Evolutionary conservation across 140 eudicot genomes (phyloP).

Genomic region (Ambrosia hybrid): DNA sequence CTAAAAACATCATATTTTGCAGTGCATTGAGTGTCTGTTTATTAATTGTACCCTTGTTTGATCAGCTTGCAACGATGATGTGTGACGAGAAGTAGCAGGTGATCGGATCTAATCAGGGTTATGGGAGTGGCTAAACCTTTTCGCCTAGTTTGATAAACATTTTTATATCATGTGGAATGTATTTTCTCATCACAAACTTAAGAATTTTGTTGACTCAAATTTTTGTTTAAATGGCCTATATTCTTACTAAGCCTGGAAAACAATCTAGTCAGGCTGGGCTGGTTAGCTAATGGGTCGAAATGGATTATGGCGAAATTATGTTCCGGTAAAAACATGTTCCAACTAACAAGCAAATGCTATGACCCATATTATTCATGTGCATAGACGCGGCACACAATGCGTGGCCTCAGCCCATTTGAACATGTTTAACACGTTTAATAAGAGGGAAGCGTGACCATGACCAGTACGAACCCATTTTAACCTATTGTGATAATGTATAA

Average conservation of each 20-base stretch:
- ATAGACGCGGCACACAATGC: too few species aligned
- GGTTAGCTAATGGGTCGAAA: too few species aligned
- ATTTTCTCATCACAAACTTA: background rate
- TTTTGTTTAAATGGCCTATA: background rate
- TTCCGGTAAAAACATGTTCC: too few species aligned
- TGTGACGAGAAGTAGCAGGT: conserved; percentile 46
- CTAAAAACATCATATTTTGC: background rate
- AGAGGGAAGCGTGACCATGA: too few species aligned
- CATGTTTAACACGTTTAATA: too few species aligned
- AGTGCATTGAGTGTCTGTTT: conserved; percentile 15
- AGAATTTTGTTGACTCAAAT: background rate
- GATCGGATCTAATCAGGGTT: background rate
- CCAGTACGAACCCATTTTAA: too few species aligned
- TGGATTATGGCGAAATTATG: too few species aligned
- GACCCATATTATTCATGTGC: too few species aligned
- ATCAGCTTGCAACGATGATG: conserved; percentile 84
- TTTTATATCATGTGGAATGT: background rate
- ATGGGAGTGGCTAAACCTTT: background rate
- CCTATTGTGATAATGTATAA: too few species aligned
- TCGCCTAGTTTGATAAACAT: background rate
- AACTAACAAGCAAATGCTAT: too few species aligned
- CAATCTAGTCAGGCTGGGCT: too few species aligned
- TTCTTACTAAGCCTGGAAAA: background rate
- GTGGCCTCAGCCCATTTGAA: too few species aligned
- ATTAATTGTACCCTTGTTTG: conserved; percentile 34